Evolutionary conservation across 345 rosid species (phyloP), one percentile per base, ranked within the genome.

Genomic region (Odontarrhena argentea): DNA sequence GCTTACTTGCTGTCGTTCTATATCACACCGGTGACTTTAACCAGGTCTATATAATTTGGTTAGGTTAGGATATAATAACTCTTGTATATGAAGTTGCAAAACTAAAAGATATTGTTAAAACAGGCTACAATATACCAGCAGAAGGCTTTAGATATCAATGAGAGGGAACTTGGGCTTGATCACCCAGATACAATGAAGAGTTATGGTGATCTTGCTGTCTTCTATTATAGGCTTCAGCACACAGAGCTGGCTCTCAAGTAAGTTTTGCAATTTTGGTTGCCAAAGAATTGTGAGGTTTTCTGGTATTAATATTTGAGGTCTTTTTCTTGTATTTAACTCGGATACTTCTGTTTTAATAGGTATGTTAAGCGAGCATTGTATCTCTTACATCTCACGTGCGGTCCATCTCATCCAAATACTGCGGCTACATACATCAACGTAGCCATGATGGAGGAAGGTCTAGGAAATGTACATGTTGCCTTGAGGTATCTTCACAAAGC

Each of bases 361-460:
- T 94, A 94, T 71, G 99, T 94, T 13, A 94, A 94, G 79, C 99
- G 97, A 60, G 97, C 97, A 59, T 79, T 94, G 66, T 91, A 94
- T 82, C 99, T 91, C 52, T 76, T 94, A 58, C 99, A 91, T 82
- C 96, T 94, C 47, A 94, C 99, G 7, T 94, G 99, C 49, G 99
- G 97, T 35, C 93, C 97, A 55, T 94, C 96, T 64, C 99, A 94
- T 80, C 99, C 99, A 50, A 94, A 94, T 65, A 94, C 97, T 73
- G 99, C 97, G 69, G 99, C 99, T 53, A 94, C 99, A 55, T 94
- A 94, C 79, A 94, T 94, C 63, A 94, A 91, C 60, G 96, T 88
- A 65, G 99, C 99, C 57, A 94, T 94, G 99, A 91, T 94, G 99
- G 99, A 94, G 87, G 99, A 94, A 86, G 97, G 99, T 69, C 89